Percentiles rank a stretch among this genome's conserved stretches.
phyloP scores from a whole-genome alignment of 129 eudicot species.

The carrot (Daucus carota) region DNA sequence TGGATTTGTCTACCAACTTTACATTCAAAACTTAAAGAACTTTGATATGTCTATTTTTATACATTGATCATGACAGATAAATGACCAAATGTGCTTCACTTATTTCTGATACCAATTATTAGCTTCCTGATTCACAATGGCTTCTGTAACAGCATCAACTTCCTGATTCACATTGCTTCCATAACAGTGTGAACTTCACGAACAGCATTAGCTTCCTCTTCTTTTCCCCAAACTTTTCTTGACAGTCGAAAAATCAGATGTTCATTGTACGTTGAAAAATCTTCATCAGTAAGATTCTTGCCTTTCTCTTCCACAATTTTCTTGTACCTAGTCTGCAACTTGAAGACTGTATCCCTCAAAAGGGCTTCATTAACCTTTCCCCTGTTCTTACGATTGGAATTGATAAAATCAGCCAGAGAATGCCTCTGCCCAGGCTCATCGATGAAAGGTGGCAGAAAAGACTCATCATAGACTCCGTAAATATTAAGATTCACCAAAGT shows the following conservation, averaged over 20 bases:
- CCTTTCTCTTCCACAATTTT: background rate
- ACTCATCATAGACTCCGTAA: background rate
- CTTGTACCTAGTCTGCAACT: background rate
- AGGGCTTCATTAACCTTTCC: background rate
- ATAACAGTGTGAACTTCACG: background rate
- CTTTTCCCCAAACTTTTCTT: background rate
- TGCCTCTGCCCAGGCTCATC: background rate
- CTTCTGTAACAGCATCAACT: background rate
- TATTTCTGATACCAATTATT: background rate
- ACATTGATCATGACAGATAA: background rate
- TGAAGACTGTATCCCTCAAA: background rate
- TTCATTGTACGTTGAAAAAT: background rate
- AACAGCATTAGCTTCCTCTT: background rate
- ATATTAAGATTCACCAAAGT: background rate
- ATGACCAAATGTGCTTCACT: background rate
- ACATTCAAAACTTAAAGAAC: background rate
- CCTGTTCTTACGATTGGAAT: background rate
- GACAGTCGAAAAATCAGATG: constrained; percentile 1
- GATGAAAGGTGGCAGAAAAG: background rate
- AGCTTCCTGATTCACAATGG: background rate
- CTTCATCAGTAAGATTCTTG: background rate
- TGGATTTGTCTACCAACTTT: background rate
- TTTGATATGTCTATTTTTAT: background rate
- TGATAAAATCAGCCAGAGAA: background rate
- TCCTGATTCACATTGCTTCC: background rate